Evolutionary conservation across 2,329 filamentous ascomycete genomes (phyloP), one percentile per base, ranked within the genome.

Genomic region (Diaporthe ilicicola): DNA sequence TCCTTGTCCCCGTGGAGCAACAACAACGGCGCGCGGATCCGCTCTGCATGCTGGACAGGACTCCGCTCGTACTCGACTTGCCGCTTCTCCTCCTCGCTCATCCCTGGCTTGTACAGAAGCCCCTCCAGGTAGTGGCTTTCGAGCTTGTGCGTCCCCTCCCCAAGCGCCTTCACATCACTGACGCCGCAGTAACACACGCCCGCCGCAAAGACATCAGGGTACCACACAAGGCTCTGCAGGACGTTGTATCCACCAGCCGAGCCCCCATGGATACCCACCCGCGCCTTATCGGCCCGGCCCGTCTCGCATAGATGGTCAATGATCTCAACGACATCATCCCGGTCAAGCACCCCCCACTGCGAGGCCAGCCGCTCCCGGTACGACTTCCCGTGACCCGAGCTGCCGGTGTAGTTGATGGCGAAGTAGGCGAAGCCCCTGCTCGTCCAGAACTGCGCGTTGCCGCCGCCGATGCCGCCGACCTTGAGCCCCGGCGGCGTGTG

Each of bases 1-100:
- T 91, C 90, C 4, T 79, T 79, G 2, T 82, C 82, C 0, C 89
- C 89, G 27, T 90, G 86, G 6, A 91, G 74, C n/a, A 92, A 77
- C 44, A 90, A 77, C 27, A 91, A 75, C 0, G 87, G 86, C 2
- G 84, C 79, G 48, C 78, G 79, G 67, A 89, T 87, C 66, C 81
- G 80, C n/a, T 83, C 79, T 0, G 84, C 86, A 65, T 85, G 82
- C 55, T 81, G 83, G 17, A 86, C 76, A 0, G 87, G 86, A 69
- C 86, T 88, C 15, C 87, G 79, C 53, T 85, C 84, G 4, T 76
- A 77, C 51, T 83, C 84, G 4, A 86, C 79, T 17, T 75, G 75
- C 15, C 82, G 78, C 70, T 82, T 80, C n/a, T 86, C 81, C 15
- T 82, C 78, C 0, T 80, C 75, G 1, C 75, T 75, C 12, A 81